Percentiles rank a stretch among this genome's conserved stretches.
These are phyloP conservation scores for Pseudocercospora pini-densiflorae DNA, from an alignment of 2,329 filamentous ascomycete genomes.

Conservation along the genomic window DNA sequence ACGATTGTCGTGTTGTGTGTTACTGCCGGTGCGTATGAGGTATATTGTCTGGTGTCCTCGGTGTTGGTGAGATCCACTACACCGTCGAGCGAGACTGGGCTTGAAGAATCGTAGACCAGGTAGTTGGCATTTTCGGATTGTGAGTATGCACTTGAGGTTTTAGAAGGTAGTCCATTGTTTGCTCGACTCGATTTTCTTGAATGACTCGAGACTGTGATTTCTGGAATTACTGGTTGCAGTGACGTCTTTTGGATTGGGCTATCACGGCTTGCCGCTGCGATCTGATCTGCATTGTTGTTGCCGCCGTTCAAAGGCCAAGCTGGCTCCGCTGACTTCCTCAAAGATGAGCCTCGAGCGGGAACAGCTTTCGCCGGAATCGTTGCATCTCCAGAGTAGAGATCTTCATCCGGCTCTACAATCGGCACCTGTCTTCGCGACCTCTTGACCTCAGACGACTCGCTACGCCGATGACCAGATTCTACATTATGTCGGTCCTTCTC, in stretches of 20 bases:
- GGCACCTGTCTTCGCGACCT: background rate
- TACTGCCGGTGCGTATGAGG: constrained; percentile 48
- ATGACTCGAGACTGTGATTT: background rate
- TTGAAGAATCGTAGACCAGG: constrained; percentile 20
- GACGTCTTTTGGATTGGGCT: background rate
- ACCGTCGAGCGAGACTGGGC: constrained; percentile 16
- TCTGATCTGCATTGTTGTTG: background rate
- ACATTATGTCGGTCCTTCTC: constrained; percentile 11
- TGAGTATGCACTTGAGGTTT: background rate
- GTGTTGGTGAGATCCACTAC: constrained; percentile 37
- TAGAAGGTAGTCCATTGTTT: background rate
- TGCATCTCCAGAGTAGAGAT: background rate
- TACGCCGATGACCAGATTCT: constrained; percentile 1
- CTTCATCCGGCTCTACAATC: background rate
- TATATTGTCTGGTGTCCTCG: constrained; percentile 44
- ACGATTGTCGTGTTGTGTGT: constrained; percentile 55
- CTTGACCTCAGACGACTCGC: constrained; percentile 5
- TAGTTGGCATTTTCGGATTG: constrained; percentile 2
- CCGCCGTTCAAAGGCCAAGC: constrained; percentile 1
- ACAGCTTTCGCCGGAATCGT: constrained; percentile 9
- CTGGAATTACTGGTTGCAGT: background rate
- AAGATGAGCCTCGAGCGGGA: background rate
- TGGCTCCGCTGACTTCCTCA: background rate
- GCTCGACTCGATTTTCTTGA: background rate
- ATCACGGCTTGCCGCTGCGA: background rate